Base-by-base conservation (phyloP, 2,329 filamentous ascomycete species). In the Xylariaceae sp. region DNA sequence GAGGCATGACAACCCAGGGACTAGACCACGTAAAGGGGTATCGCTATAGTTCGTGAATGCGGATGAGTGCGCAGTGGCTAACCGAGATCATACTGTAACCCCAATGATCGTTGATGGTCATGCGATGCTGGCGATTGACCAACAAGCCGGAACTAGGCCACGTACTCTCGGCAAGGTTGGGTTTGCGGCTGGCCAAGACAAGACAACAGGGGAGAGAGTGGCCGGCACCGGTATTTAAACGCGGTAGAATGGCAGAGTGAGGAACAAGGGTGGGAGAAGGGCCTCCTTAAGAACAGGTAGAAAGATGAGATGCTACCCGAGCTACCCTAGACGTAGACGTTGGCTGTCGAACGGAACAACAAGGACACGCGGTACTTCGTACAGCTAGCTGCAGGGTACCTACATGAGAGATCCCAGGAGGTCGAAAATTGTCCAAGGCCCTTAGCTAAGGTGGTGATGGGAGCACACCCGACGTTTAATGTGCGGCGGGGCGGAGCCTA, bases 121-220 rank as follows among this genome's bases (percentile, higher is more conserved):
- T 61, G 57, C 61, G 61, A 51, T 60, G 64, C 23, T n/a, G 23
- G 23, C 64, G 53, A 58, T 58, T 61, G 54, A 62, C 58, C 45
- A 50, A 64, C 57, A 53, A 63, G 60, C 48, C 49, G 61, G 56
- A 41, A 52, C 53, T 37, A 13, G 37, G 45, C 57, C 58, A 55
- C 57, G 65, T 60, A 61, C 55, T 41, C 50, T 51, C 47, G 34
- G 57, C 34, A 51, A 53, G 59, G 57, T 54, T 37, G 7, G 58
- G 53, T 54, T 58, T 53, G 57, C 57, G 44, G 51, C 35, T 51
- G 10, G 59, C 63, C 63, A 63, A 30, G 60, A 61, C 61, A 62
- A 64, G 62, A 59, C 53, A 53, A 59, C 44, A 60, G 53, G 47
- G 55, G 11, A 58, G 45, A 51, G 52, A 58, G 13, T 54, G 34